These are phyloP conservation scores for Deinandra increscens DNA, from an alignment of 129 eudicot genomes.

Conservation along the genomic window DNA sequence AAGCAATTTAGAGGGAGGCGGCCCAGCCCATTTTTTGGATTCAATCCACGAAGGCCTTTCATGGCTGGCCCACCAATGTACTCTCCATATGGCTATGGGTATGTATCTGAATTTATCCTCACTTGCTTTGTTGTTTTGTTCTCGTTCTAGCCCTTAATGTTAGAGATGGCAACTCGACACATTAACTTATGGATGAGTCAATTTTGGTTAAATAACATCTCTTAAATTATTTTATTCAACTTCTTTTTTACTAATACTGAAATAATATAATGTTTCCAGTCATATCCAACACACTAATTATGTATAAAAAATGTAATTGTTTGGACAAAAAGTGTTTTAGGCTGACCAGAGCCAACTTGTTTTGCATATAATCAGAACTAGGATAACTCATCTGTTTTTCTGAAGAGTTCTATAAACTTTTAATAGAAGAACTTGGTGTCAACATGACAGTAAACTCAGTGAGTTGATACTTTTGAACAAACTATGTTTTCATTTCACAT, in stretches of 20 bases:
- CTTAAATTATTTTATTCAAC: neutral
- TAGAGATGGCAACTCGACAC: neutral
- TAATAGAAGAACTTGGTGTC: neutral
- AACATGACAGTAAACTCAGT: neutral
- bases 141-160: neutral
- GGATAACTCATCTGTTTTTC: neutral
- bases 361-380: neutral
- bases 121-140: slow-evolving; percentile 4
- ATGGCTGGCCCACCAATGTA: slow-evolving; percentile 64
- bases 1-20: slow-evolving; percentile 64
- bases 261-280: neutral
- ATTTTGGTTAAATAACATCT: neutral
- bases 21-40: slow-evolving; percentile 59
- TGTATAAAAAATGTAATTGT: neutral
- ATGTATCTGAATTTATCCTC: slow-evolving; percentile 20
- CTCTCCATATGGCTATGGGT: slow-evolving; percentile 87
- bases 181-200: neutral
- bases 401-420: neutral
- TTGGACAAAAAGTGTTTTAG: neutral
- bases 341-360: neutral
- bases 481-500: neutral
- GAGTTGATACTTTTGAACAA: neutral
- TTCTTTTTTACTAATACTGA: neutral
- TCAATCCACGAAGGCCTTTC: slow-evolving; percentile 61
- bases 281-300: neutral